These are phyloP conservation scores for Apiospora rasikravindrae DNA, from an alignment of 2,329 filamentous ascomycete genomes.

Conservation along the genomic window DNA sequence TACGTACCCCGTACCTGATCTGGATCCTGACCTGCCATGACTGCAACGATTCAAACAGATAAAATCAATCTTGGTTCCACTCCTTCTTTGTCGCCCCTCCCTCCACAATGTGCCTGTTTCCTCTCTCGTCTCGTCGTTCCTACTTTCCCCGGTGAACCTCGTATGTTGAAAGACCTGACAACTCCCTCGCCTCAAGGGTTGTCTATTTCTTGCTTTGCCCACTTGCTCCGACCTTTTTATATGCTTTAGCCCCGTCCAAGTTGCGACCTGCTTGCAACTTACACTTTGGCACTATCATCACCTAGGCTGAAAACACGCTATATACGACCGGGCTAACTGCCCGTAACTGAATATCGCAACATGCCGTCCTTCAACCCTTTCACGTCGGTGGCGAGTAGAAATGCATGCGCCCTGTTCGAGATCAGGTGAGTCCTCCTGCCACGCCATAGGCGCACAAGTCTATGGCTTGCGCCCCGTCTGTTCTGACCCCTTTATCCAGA, in stretches of 20 bases:
- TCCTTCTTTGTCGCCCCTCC: constrained; percentile 4
- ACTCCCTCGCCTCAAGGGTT: neutral
- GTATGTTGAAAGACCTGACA: constrained; percentile 15
- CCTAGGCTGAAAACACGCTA: constrained; percentile 8
- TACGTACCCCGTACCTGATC: constrained; percentile 2
- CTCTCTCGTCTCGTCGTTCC: constrained; percentile 11
- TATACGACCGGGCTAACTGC: constrained; percentile 1
- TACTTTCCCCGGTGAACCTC: constrained; percentile 13
- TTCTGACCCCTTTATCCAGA: constrained; percentile 46
- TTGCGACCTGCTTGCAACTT: constrained; percentile 6
- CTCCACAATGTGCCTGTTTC: constrained; percentile 8
- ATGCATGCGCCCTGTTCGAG: constrained; percentile 41
- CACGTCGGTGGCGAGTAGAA: constrained; percentile 36
- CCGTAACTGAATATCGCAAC: constrained; percentile 1
- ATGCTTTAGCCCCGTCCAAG: neutral
- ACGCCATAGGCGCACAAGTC: neutral
- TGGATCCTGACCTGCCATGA: neutral
- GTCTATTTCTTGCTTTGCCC: neutral
- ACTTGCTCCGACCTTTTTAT: neutral
- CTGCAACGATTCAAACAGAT: constrained; percentile 12
- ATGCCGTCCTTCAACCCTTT: constrained; percentile 42
- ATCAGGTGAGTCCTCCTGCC: constrained; percentile 36
- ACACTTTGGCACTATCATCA: neutral
- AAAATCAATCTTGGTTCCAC: constrained; percentile 14
- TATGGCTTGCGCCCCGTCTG: neutral